phyloP scores from a whole-genome alignment of 495 filamentous ascomycete species.

The Melanomma pulvis-pyrius region DNA sequence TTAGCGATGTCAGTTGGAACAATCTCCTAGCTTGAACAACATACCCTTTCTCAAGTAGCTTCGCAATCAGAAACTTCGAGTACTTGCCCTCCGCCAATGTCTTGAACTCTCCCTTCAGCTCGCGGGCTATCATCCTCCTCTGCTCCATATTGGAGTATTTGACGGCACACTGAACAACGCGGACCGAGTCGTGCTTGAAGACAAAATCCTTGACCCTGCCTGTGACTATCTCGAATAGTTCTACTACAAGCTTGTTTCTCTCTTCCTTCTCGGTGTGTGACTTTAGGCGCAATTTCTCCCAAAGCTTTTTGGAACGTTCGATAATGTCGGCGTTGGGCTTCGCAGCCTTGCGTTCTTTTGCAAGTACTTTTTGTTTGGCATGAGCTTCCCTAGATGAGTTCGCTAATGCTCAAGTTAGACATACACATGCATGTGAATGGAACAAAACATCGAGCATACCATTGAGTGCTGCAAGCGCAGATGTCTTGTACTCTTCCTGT shows the following conservation, averaged over 20 bases:
- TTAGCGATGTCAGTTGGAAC: conserved; percentile 1
- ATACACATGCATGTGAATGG: not conserved
- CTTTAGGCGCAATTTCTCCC: conserved; percentile 90
- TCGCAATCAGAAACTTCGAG: conserved; percentile 94
- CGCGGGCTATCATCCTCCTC: conserved; percentile 80
- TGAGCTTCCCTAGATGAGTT: conserved; percentile 78
- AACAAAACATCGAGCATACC: conserved; percentile 4
- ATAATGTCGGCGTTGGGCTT: conserved; percentile 92
- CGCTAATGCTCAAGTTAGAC: conserved; percentile 20
- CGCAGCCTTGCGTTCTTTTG: conserved; percentile 83
- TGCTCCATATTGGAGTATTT: conserved; percentile 89
- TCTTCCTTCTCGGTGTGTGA: conserved; percentile 86
- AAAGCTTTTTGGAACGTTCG: conserved; percentile 89
- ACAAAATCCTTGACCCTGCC: conserved; percentile 91
- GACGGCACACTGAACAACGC: conserved; percentile 92
- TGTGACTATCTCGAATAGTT: conserved; percentile 88
- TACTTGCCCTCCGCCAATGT: conserved; percentile 90
- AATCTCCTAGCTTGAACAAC: conserved; percentile 5
- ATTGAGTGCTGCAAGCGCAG: conserved; percentile 14
- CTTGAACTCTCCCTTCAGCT: conserved; percentile 83
- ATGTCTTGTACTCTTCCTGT: not conserved
- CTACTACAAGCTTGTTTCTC: conserved; percentile 79
- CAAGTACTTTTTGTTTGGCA: conserved; percentile 85
- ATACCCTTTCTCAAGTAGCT: conserved; percentile 82
- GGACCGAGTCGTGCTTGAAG: conserved; percentile 95